Conservation (phyloP, 75 land plant species). For the Cupressus sempervirens region DNA sequence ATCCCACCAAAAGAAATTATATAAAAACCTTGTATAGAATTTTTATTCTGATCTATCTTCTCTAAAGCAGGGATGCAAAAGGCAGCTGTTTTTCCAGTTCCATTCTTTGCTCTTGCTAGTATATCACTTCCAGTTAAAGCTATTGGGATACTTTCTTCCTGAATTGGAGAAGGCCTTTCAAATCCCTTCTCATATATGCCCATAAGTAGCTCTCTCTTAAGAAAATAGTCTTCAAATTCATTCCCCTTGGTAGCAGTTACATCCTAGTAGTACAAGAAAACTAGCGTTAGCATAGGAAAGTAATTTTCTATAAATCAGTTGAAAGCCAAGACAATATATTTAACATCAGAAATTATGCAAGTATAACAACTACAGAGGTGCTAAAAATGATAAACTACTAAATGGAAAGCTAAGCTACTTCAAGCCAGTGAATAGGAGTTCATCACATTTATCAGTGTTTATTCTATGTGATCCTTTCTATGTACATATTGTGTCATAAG, state of each 20-base stretch:
- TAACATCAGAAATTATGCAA: background rate
- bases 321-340: background rate
- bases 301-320: background rate
- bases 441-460: background rate
- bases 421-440: background rate
- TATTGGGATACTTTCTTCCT: constrained; percentile 43
- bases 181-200: constrained; percentile 43
- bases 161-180: constrained; percentile 45
- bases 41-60: constrained; percentile 35
- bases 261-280: constrained; percentile 19
- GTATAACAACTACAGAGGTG: background rate
- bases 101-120: constrained; percentile 43
- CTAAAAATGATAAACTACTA: too few relatives aligned
- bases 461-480: too few relatives aligned
- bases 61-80: constrained; percentile 48
- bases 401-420: too few relatives aligned
- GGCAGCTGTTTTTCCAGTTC: constrained; percentile 50
- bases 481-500: background rate
- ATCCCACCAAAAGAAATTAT: background rate
- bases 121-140: constrained; percentile 41
- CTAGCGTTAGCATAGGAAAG: background rate
- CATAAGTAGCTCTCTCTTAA: constrained; percentile 40
- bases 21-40: constrained; percentile 32
- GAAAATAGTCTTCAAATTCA: constrained; percentile 38
- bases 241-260: constrained; percentile 42